phyloP scores from a whole-genome alignment of 805 yeast species.

The Saturnispora diversa region DNA sequence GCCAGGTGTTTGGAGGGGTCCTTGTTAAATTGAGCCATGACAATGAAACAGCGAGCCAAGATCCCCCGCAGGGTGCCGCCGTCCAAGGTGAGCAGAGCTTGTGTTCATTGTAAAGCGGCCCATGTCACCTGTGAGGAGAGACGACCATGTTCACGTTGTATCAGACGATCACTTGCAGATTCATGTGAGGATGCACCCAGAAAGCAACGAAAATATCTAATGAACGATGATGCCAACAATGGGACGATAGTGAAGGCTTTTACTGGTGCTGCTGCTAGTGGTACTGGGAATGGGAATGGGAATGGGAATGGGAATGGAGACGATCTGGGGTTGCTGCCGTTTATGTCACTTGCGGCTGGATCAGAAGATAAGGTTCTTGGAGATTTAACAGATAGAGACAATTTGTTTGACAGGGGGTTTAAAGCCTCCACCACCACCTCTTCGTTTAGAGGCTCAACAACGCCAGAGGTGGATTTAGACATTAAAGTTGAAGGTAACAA shows the following conservation, averaged over 20 bases:
- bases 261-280: too few species aligned
- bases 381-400: slow-evolving; percentile 38
- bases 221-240: too few species aligned
- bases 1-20: too few species aligned
- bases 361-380: slow-evolving; percentile 65
- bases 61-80: slow-evolving; percentile 29
- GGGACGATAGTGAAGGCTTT: slow-evolving; percentile 20
- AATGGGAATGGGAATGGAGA: too few species aligned
- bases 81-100: slow-evolving; percentile 77
- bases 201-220: slow-evolving; percentile 72
- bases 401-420: too few species aligned
- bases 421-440: too few species aligned
- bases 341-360: slow-evolving; percentile 64
- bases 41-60: not conserved
- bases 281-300: too few species aligned
- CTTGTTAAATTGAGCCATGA: slow-evolving; percentile 1
- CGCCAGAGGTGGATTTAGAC: too few species aligned
- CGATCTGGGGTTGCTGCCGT: too few species aligned
- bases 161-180: slow-evolving; percentile 54
- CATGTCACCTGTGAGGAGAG: slow-evolving; percentile 84
- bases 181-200: slow-evolving; percentile 88
- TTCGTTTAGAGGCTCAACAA: too few species aligned
- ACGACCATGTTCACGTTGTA: slow-evolving; percentile 63
- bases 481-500: too few species aligned
- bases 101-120: slow-evolving; percentile 82